These are phyloP conservation scores for Umbelopsis ramanniana DNA, from an alignment of 192 early-diverging fungal genomes.

Conservation along the genomic window DNA sequence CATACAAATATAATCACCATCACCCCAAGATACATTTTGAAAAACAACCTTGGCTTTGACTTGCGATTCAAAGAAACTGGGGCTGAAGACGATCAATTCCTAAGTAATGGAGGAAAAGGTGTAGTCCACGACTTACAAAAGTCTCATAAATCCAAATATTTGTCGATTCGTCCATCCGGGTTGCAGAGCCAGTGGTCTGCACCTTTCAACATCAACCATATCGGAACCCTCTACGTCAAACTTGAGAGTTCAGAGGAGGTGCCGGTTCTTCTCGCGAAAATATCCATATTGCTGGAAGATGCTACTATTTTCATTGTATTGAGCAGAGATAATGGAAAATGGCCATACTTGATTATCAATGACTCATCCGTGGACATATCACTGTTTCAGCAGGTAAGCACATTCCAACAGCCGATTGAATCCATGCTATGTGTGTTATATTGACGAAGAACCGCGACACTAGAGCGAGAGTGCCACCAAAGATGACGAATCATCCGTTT, in stretches of 20 bases:
- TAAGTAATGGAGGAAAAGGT: neutral
- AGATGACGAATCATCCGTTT: neutral
- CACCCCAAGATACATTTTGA: conserved; percentile 75
- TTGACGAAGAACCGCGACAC: neutral
- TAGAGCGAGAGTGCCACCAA: neutral
- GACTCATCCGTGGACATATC: conserved; percentile 24
- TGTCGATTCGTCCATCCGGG: conserved; percentile 20
- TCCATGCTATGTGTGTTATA: neutral
- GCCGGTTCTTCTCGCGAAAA: conserved; percentile 60
- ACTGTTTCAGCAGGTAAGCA: conserved; percentile 32
- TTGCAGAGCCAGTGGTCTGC: conserved; percentile 52
- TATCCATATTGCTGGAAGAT: conserved; percentile 69
- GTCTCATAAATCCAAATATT: neutral
- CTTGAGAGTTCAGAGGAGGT: conserved; percentile 54
- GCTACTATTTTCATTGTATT: conserved; percentile 81
- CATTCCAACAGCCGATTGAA: neutral
- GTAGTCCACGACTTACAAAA: neutral
- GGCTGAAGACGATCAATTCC: conserved; percentile 22
- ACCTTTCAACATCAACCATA: conserved; percentile 74
- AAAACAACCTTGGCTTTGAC: conserved; percentile 64
- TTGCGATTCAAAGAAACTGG: conserved; percentile 66
- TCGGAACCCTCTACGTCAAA: conserved; percentile 73
- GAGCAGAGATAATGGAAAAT: conserved; percentile 58
- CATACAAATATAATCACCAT: conserved; percentile 82
- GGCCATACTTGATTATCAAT: conserved; percentile 77